Evolutionary conservation across 108 stramenopile genomes (phyloP).

Genomic region (Ochromonas danica): DNA sequence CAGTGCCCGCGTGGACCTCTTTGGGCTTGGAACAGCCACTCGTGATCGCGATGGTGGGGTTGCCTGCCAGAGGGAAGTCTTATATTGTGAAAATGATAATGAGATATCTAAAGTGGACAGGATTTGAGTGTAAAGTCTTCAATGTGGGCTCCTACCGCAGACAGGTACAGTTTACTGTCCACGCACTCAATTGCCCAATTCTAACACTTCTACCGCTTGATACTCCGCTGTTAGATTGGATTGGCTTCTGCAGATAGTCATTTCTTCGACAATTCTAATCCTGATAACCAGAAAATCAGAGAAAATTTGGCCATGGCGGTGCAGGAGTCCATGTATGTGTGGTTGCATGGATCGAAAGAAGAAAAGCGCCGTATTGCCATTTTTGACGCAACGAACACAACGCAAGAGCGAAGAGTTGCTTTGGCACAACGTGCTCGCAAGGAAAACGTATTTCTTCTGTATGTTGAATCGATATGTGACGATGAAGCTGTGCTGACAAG

Average conservation of each 20-base stretch:
- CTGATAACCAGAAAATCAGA: slow-evolving; percentile 38
- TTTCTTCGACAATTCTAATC: slow-evolving; percentile 49
- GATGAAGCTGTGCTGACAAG: slow-evolving; percentile 58
- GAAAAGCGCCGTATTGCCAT: slow-evolving; percentile 65
- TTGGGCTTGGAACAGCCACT: slow-evolving; percentile 30
- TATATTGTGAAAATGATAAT: slow-evolving; percentile 63
- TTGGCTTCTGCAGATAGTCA: slow-evolving; percentile 11
- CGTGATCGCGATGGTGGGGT: slow-evolving; percentile 33
- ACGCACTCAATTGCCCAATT: too few species aligned
- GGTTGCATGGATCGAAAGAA: slow-evolving; percentile 23
- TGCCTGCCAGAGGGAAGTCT: slow-evolving; percentile 49
- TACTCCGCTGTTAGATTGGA: too few species aligned
- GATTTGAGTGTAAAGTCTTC: slow-evolving; percentile 52
- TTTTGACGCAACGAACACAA: slow-evolving; percentile 97
- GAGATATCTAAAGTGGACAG: slow-evolving; percentile 56
- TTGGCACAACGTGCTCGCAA: slow-evolving; percentile 67
- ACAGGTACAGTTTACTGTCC: slow-evolving; percentile 29
- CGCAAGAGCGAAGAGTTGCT: slow-evolving; percentile 65
- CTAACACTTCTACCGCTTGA: too few species aligned
- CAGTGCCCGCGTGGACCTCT: too few species aligned
- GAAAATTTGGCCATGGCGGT: slow-evolving; percentile 41
- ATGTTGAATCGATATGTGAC: slow-evolving; percentile 93
- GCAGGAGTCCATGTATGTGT: slow-evolving; percentile 58
- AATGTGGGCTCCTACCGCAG: slow-evolving; percentile 56
- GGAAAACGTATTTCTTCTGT: slow-evolving; percentile 75